Conservation (phyloP, 345 rosid species). For the Linum lewisii region DNA sequence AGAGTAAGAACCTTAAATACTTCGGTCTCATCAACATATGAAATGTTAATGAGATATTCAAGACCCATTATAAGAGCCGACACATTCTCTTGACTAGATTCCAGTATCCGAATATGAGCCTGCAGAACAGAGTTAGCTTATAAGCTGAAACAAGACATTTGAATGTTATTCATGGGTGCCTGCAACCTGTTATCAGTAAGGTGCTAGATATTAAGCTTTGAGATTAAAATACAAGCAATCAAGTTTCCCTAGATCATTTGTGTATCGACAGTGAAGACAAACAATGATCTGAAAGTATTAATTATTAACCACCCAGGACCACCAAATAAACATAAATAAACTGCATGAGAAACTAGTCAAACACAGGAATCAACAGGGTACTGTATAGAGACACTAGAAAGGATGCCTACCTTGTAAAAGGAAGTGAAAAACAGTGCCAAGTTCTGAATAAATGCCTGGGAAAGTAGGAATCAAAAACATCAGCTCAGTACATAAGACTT, state of each 20-base stretch:
- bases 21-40: constrained; percentile 97
- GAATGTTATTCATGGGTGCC: no score
- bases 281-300: neutral
- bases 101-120: constrained; percentile 82
- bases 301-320: no score
- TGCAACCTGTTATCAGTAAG: no score
- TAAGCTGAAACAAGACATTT: neutral
- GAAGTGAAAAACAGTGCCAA: constrained; percentile 95
- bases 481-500: neutral
- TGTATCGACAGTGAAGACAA: neutral
- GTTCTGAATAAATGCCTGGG: constrained; percentile 97
- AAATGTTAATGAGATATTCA: constrained; percentile 79
- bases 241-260: neutral
- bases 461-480: constrained; percentile 5
- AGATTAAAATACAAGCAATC: neutral
- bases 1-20: constrained; percentile 67
- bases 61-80: constrained; percentile 65
- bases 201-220: no score
- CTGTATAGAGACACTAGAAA: neutral
- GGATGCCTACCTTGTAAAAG: constrained; percentile 62
- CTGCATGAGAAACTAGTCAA: neutral
- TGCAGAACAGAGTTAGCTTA: constrained; percentile 21
- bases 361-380: neutral
- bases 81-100: constrained; percentile 58
- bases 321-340: neutral